Base-by-base conservation (phyloP, 805 yeast species). In the Metschnikowia aberdeeniae region DNA sequence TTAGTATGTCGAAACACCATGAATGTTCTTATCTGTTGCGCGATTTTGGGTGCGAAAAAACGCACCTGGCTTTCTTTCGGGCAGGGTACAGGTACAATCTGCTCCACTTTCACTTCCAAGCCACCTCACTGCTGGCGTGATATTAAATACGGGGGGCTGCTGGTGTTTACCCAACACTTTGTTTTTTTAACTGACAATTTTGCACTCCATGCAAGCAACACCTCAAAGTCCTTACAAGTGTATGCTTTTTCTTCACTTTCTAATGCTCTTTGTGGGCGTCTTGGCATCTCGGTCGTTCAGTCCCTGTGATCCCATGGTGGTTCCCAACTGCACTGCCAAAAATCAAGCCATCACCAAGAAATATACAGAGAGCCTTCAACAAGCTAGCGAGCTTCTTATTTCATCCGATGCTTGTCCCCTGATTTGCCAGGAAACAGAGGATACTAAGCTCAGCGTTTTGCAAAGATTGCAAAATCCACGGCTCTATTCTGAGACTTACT, bases 391-490 rank as follows among this genome's bases (percentile, higher is more conserved):
- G 10, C 41, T 40, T n/a, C 42, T 47, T n/a, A 36, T 34, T 7
- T 27, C 44, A 3, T 50, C 52, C 6, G 40, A 38, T 10, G 34
- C 39, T 8, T 47, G 50, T 14, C 53, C 53, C 6, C 46, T 40
- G 19, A 36, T 50, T 5, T 50, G 51, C 31, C 43, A 34, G 22
- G 27, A 35, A 10, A 37, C 34, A 1, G 31, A 38, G 2, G 56
- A 53, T 2, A 45, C 50, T 7, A 34, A 17, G 12, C 44, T 53
- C 19, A 43, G 44, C 7, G 50, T 53, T 10, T n/a, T 33, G 32
- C 17, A 48, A 14, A 46, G 54, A 4, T 39, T 34, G 41, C 69
- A 68, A 33, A 67, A 68, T 39, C 73, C 75, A 1, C 50, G 62
- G 14, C 41, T 68, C 19, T 52, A 45, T 20, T 61, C 68, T 22